These are phyloP conservation scores for Mucor sp. DNA, from an alignment of 371 early-diverging fungal genomes.

Conservation along the genomic window DNA sequence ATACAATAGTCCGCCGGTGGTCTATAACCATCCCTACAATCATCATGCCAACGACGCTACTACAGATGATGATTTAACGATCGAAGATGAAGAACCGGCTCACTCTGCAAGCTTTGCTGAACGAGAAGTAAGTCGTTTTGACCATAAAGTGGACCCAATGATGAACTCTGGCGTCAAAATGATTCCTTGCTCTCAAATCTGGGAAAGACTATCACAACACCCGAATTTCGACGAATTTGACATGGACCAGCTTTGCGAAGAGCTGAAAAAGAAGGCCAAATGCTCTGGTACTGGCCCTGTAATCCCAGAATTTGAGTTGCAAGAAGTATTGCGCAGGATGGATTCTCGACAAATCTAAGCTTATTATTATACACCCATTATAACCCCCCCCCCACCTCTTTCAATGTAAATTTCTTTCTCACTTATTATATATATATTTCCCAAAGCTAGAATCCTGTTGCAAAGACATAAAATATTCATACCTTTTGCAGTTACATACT, in stretches of 20 bases:
- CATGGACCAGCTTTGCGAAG: constrained; percentile 40
- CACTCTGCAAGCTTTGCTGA: constrained; percentile 17
- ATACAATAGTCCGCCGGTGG: neutral
- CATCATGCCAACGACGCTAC: neutral
- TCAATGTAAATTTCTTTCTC: neutral
- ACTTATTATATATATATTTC: neutral
- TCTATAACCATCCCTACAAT: neutral
- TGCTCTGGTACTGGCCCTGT: constrained; percentile 62
- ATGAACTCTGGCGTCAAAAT: constrained; percentile 12
- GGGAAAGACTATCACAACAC: constrained; percentile 58
- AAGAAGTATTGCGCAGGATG: constrained; percentile 25
- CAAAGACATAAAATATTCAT: neutral
- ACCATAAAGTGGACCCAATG: constrained; percentile 13
- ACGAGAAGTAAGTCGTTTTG: constrained; percentile 17
- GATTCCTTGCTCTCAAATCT: constrained; percentile 50
- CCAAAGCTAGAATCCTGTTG: neutral
- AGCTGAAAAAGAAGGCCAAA: constrained; percentile 56
- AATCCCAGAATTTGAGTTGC: constrained; percentile 48
- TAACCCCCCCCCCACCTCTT: neutral
- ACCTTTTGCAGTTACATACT: neutral
- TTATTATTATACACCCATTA: neutral
- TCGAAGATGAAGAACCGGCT: neutral
- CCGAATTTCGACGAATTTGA: constrained; percentile 57
- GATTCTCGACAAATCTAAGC: constrained; percentile 8
- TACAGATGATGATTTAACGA: constrained; percentile 7